These are phyloP conservation scores for Selenicereus undatus DNA, from an alignment of 148 eudicot species.

Conservation along the genomic window DNA sequence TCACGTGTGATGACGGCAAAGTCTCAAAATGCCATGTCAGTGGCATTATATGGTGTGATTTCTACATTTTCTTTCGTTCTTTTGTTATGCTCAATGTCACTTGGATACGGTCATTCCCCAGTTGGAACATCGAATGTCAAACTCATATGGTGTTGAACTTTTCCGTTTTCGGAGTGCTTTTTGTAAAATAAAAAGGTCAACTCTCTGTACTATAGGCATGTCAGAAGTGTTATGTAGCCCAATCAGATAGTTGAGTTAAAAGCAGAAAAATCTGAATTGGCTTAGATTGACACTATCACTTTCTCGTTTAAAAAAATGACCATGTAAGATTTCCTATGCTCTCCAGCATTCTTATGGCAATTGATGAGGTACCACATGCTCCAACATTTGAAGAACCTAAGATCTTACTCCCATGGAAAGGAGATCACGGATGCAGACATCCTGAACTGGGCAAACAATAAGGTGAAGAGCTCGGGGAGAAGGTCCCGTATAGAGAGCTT, in stretches of 20 bases:
- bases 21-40: not conserved
- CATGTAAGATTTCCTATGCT: conserved; percentile 3
- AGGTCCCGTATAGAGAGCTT: conserved; percentile 75
- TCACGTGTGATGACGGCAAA: not conserved
- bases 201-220: not conserved
- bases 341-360: conserved; percentile 89
- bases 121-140: not conserved
- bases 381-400: conserved; percentile 79
- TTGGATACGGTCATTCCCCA: not conserved
- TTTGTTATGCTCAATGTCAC: not conserved
- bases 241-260: not conserved
- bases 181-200: not conserved
- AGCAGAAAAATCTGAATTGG: not conserved
- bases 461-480: conserved; percentile 78
- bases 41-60: not conserved
- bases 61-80: no score
- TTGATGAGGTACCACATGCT: conserved; percentile 95
- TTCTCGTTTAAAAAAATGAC: not conserved
- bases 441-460: conserved; percentile 76
- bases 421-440: conserved; percentile 84
- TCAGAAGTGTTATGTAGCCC: not conserved
- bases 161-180: not conserved
- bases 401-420: conserved; percentile 72
- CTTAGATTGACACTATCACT: not conserved
- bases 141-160: not conserved